Conservation (phyloP, 257 asterid species). For the Verbena officinalis region DNA sequence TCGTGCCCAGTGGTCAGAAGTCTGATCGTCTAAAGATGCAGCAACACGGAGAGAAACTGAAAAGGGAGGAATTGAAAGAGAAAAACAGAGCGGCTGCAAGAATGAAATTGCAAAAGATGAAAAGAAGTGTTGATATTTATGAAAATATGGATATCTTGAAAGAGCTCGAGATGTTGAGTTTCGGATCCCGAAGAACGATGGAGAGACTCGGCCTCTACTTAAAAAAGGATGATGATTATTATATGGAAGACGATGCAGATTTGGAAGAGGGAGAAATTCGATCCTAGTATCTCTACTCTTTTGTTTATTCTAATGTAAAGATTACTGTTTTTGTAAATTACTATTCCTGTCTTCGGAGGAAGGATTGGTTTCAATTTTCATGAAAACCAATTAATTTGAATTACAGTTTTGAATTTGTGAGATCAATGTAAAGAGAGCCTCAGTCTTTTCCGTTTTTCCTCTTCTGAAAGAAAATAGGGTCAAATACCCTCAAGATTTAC, state of each 20-base stretch:
- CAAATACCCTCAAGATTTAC: too few relatives aligned
- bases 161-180: conserved; percentile 53
- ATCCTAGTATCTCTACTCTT: too few relatives aligned
- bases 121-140: conserved; percentile 45
- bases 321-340: too few relatives aligned
- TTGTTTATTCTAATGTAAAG: too few relatives aligned
- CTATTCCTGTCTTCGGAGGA: too few relatives aligned
- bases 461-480: too few relatives aligned
- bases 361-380: too few relatives aligned
- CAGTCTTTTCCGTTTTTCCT: too few relatives aligned
- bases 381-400: too few relatives aligned
- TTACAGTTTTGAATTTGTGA: too few relatives aligned
- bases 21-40: conserved; percentile 45
- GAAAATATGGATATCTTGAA: conserved; percentile 40
- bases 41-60: conserved; percentile 59
- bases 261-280: conserved; percentile 71
- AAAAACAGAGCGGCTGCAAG: conserved; percentile 72
- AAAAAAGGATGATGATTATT: conserved; percentile 54
- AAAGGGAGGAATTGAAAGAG: conserved; percentile 58
- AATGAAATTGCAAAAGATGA: conserved; percentile 64
- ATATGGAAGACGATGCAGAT: conserved; percentile 34
- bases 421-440: too few relatives aligned
- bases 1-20: conserved; percentile 47
- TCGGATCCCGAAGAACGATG: conserved; percentile 30
- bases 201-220: conserved; percentile 58